A percentile compares a stretch with the other conserved stretches of the same genome.
phyloP scores from a whole-genome alignment of 768 basidiomycete genomes.

The Tricholoma flavovirens region DNA sequence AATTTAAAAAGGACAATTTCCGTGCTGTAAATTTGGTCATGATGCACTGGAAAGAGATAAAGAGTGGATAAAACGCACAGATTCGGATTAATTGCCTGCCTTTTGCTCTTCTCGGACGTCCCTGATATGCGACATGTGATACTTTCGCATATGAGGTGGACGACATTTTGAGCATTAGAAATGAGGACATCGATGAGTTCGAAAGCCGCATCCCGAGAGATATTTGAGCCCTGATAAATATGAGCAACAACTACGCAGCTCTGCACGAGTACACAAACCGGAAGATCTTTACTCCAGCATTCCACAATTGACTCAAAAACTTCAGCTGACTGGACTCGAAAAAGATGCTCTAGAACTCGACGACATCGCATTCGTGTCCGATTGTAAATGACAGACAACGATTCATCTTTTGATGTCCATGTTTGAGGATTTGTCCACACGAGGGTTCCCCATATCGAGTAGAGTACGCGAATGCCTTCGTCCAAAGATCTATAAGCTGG shows the following conservation, averaged over 20 bases:
- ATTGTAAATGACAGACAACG: slow-evolving; percentile 58
- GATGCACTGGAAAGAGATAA: background rate
- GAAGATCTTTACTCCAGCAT: slow-evolving; percentile 65
- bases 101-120: slow-evolving; percentile 53
- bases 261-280: slow-evolving; percentile 30
- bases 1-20: slow-evolving; percentile 77
- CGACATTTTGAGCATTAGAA: slow-evolving; percentile 78
- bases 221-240: slow-evolving; percentile 27
- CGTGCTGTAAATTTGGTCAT: slow-evolving; percentile 38
- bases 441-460: slow-evolving; percentile 65
- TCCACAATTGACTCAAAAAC: slow-evolving; percentile 80
- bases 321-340: slow-evolving; percentile 73
- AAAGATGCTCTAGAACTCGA: slow-evolving; percentile 79
- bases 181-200: slow-evolving; percentile 81
- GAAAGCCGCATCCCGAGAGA: slow-evolving; percentile 53
- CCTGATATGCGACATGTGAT: slow-evolving; percentile 56
- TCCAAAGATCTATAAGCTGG: slow-evolving; percentile 73
- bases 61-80: slow-evolving; percentile 43
- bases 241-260: slow-evolving; percentile 6
- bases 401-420: slow-evolving; percentile 59
- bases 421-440: slow-evolving; percentile 40
- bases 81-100: slow-evolving; percentile 56
- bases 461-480: slow-evolving; percentile 76
- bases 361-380: slow-evolving; percentile 67
- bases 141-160: slow-evolving; percentile 86